Evolutionary conservation across 2,329 filamentous ascomycete species (phyloP), one percentile per base, ranked within the genome.

Genomic region (Phaeosphaeria sp.): DNA sequence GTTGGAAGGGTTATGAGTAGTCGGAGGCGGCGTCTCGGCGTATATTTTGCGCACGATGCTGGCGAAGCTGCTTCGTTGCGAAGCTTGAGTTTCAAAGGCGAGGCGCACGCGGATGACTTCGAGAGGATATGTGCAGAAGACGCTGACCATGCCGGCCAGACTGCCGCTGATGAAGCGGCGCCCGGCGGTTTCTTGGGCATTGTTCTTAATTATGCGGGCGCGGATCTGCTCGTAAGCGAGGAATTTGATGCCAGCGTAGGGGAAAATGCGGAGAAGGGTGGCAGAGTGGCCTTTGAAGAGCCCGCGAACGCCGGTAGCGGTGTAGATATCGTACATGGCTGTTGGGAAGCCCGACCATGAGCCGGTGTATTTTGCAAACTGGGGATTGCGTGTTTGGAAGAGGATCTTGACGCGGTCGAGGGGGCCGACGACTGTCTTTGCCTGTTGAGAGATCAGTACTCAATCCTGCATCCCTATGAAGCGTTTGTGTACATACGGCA

Each of bases 331-430:
- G 66, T 86, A 85, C 78, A 98, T 90, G 23, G 95, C 93, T 18
- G 85, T 84, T n/a, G 87, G 85, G 20, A 96, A 88, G 49, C 95
- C 95, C 55, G 87, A 85, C 90, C 93, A 97, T 43, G 90, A 93
- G 42, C 93, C 91, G 1, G 92, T 88, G 75, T 98, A 99, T 79
- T 96, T 97, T 53, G 90, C 86, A 75, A 97, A 99, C 67, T 95
- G 90, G 2, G 95, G 95, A 72, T 95, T 97, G 72, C 90, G 92
- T 52, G 95, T 90, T 77, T 99, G 95, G 80, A 99, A 98, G 55
- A 99, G 90, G 73, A 99, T 99, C 80, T 99, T 99, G 72, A 99
- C 95, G 65, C 95, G 90, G 79, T 99, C 95, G 63, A 99, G 90
- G 22, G 95, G 95, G 22, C 93, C 95, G 39, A 99, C 96, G 6